Conservation (phyloP, 192 early-diverging fungal species). For the Coemansia sp. region DNA sequence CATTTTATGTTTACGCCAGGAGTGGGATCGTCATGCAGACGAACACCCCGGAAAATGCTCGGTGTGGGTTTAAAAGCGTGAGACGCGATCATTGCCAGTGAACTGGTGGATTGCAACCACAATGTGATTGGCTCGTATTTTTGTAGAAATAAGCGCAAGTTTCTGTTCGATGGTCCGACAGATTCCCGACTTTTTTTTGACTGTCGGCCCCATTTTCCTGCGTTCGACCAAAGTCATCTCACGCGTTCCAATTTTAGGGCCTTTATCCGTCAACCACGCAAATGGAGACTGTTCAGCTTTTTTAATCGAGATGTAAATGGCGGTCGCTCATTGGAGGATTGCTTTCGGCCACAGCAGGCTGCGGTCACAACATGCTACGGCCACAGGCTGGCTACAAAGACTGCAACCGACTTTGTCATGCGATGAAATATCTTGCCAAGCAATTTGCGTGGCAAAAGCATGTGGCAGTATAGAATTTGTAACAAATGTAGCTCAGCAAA, state of each 20-base stretch:
- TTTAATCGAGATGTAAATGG: not conserved
- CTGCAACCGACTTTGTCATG: not conserved
- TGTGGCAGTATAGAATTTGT: not conserved
- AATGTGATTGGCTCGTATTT: not conserved
- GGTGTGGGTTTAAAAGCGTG: not conserved
- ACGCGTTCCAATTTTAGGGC: not conserved
- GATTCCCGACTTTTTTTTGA: not conserved
- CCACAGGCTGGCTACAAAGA: not conserved
- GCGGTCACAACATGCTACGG: not conserved
- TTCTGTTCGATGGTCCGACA: not conserved
- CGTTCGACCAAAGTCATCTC: not conserved
- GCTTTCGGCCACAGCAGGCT: not conserved
- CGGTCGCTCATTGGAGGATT: not conserved
- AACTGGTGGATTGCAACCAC: not conserved
- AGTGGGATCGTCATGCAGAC: constrained; percentile 1
- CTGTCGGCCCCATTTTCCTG: not conserved
- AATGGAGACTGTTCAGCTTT: not conserved
- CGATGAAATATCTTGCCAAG: not conserved
- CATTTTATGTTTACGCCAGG: constrained; percentile 1
- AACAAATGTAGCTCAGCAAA: not conserved
- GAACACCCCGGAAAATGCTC: constrained; percentile 4
- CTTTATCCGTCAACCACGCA: not conserved
- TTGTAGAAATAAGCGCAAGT: not conserved
- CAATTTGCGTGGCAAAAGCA: not conserved
- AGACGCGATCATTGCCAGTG: not conserved